phyloP scores from a whole-genome alignment of 306 rosid species.

The Quercus parvula region DNA sequence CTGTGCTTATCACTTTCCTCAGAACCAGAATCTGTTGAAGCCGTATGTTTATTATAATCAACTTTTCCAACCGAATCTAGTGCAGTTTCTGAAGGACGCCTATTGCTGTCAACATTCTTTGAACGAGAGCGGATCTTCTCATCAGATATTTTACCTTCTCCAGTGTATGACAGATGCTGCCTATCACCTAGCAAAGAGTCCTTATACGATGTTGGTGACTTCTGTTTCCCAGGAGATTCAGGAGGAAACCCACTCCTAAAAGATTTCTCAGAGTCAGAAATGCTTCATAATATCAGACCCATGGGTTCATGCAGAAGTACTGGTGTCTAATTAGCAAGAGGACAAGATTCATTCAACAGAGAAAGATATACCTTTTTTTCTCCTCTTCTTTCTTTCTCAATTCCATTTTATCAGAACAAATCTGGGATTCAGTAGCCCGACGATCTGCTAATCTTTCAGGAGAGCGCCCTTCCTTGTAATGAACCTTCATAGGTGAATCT shows the following conservation, averaged over 20 bases:
- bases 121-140: constrained; percentile 43
- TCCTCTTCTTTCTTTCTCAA: constrained; percentile 42
- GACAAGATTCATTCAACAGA: constrained; percentile 19
- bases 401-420: constrained; percentile 28
- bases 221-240: constrained; percentile 37
- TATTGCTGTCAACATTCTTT: constrained; percentile 30
- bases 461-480: constrained; percentile 36
- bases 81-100: constrained; percentile 30
- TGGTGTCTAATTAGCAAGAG: constrained; percentile 6
- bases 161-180: constrained; percentile 36
- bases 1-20: constrained; percentile 60
- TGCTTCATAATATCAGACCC: constrained; percentile 28
- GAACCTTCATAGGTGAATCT: constrained; percentile 39
- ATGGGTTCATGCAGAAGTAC: constrained; percentile 3
- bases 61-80: constrained; percentile 34
- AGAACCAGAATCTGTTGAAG: constrained; percentile 49
- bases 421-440: constrained; percentile 25
- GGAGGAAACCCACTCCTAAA: constrained; percentile 29
- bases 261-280: constrained; percentile 48
- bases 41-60: constrained; percentile 37
- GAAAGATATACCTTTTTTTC: constrained; percentile 37
- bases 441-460: constrained; percentile 42
- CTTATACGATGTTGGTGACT: constrained; percentile 36
- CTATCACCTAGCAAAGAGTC: constrained; percentile 42
- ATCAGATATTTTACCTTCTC: constrained; percentile 41